Percentiles rank a stretch among this genome's conserved stretches.
Evolutionary conservation across 345 rosid genomes (phyloP).

Genomic region (Salix udensis): DNA sequence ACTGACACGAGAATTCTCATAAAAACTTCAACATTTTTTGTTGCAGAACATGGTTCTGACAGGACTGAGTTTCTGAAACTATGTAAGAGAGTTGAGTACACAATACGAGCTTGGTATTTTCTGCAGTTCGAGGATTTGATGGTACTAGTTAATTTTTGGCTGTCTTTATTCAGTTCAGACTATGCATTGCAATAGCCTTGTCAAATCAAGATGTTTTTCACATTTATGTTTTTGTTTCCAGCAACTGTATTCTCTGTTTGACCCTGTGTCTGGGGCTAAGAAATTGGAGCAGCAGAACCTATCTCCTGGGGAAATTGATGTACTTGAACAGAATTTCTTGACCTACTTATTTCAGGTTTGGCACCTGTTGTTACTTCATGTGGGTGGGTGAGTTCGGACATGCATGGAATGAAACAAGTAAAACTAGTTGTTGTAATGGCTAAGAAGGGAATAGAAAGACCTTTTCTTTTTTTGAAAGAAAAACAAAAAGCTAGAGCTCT

Average conservation of each 20-base stretch:
- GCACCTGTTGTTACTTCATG: not conserved
- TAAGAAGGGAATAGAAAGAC: not conserved
- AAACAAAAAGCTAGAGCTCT: not conserved
- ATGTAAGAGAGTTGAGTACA: conserved; percentile 90
- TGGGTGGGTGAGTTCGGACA: not conserved
- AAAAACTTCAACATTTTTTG: conserved; percentile 1
- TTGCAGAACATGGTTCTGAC: conserved; percentile 67
- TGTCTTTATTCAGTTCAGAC: not conserved
- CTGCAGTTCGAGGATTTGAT: conserved; percentile 92
- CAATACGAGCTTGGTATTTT: conserved; percentile 94
- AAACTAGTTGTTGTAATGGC: not conserved
- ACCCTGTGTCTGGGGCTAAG: conserved; percentile 70
- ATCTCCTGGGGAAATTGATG: conserved; percentile 57
- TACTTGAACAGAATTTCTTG: conserved; percentile 85
- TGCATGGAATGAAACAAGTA: not conserved
- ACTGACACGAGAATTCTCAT: not conserved
- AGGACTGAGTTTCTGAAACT: conserved; percentile 80
- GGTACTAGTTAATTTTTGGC: conserved; percentile 36
- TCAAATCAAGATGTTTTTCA: conserved; percentile 8
- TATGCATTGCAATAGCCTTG: conserved; percentile 9
- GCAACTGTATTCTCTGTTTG: conserved; percentile 93
- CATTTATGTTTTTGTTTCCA: conserved; percentile 30
- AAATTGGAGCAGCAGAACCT: conserved; percentile 77
- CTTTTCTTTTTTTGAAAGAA: not conserved
- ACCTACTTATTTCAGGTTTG: conserved; percentile 79